Conservation (phyloP, 169 alveolate genomes). For the Prorocentrum cordatum region DNA sequence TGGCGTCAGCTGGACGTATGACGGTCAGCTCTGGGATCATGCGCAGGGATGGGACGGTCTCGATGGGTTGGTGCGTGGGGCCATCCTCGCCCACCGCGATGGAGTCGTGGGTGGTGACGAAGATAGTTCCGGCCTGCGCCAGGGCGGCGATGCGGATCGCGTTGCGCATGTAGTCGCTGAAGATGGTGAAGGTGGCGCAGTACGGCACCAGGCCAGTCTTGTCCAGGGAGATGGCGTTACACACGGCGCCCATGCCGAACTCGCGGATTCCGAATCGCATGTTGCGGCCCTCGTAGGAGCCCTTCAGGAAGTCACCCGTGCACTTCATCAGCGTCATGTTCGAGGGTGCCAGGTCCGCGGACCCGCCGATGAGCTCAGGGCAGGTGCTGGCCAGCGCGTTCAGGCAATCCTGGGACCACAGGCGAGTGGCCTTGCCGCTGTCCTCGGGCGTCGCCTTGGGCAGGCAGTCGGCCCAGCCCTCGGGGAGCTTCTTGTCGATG, state of each 20-base stretch:
- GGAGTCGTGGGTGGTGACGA: slow-evolving; percentile 80
- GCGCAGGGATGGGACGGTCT: neutral
- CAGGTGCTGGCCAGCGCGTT: too few relatives aligned
- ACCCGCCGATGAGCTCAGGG: neutral
- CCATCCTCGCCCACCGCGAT: slow-evolving; percentile 6
- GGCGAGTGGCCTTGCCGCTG: neutral
- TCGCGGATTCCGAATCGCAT: slow-evolving; percentile 77
- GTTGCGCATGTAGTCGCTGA: slow-evolving; percentile 69
- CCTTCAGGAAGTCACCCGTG: slow-evolving; percentile 19
- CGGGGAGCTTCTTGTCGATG: neutral
- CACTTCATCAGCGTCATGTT: neutral
- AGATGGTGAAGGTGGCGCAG: slow-evolving; percentile 76
- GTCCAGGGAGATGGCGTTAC: slow-evolving; percentile 75
- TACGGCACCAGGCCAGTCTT: slow-evolving; percentile 78
- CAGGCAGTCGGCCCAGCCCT: neutral
- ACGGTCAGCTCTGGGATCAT: neutral
- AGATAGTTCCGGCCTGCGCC: slow-evolving; percentile 73
- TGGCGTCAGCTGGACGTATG: slow-evolving; percentile 17
- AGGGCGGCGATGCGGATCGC: slow-evolving; percentile 77
- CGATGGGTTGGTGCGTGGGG: neutral
- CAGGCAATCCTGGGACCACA: neutral
- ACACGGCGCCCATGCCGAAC: slow-evolving; percentile 80
- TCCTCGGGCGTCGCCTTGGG: too few relatives aligned
- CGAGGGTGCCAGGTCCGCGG: neutral
- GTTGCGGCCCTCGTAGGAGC: slow-evolving; percentile 1